Percentiles rank a stretch among this genome's conserved stretches.
Evolutionary conservation across 495 filamentous ascomycete species (phyloP).

Genomic region (Articulospora tetracladia): DNA sequence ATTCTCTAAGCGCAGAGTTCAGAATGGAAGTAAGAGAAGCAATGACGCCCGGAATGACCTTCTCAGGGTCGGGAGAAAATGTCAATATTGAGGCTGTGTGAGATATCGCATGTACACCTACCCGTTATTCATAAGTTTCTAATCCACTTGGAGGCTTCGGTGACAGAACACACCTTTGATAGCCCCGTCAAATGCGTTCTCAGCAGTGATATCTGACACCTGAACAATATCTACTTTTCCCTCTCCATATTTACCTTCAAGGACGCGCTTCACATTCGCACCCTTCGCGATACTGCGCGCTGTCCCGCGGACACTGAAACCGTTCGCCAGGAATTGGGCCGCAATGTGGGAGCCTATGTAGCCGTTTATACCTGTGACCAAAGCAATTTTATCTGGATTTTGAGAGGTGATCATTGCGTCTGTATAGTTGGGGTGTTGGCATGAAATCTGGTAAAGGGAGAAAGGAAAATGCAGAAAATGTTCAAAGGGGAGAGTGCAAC

Average conservation of each 20-base stretch:
- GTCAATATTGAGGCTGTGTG: slow-evolving; percentile 43
- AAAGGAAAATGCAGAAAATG: no score
- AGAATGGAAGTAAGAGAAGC: slow-evolving; percentile 34
- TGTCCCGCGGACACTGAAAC: slow-evolving; percentile 50
- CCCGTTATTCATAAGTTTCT: neutral
- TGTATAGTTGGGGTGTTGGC: neutral
- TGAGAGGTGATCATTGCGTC: neutral
- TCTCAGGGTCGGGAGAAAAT: slow-evolving; percentile 33
- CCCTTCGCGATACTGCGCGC: slow-evolving; percentile 37
- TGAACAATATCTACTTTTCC: slow-evolving; percentile 34
- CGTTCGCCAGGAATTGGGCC: slow-evolving; percentile 43
- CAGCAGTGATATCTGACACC: slow-evolving; percentile 35
- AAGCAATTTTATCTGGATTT: slow-evolving; percentile 21
- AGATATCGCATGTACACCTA: slow-evolving; percentile 26
- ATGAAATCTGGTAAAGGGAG: no score
- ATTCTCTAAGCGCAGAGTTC: slow-evolving; percentile 35
- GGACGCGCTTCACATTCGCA: slow-evolving; percentile 37
- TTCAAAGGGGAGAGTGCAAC: no score
- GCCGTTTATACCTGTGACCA: slow-evolving; percentile 58
- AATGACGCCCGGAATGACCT: slow-evolving; percentile 39
- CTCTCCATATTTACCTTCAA: slow-evolving; percentile 36
- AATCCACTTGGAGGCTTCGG: slow-evolving; percentile 8
- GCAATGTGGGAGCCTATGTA: slow-evolving; percentile 49
- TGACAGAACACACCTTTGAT: slow-evolving; percentile 30
- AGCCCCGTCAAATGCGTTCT: slow-evolving; percentile 36